Percentiles rank a stretch among this genome's conserved stretches.
Conservation (phyloP, 257 asterid genomes). For the Datura wrightii region DNA sequence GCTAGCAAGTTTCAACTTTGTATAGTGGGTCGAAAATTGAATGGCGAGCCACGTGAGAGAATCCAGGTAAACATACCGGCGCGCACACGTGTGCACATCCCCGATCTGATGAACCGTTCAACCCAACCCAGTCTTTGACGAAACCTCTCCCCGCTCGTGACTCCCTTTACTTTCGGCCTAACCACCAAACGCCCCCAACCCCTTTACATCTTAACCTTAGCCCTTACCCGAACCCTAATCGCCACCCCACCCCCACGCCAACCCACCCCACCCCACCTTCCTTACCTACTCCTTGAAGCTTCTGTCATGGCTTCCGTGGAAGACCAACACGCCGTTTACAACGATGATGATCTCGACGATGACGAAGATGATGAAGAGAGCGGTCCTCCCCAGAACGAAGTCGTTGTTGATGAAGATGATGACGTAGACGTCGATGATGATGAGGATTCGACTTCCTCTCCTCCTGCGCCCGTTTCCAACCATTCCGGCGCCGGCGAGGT, state of each 20-base stretch:
- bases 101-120: conserved; percentile 4
- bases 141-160: conserved; percentile 27
- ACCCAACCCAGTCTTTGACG: conserved; percentile 35
- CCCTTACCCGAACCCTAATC: not conserved
- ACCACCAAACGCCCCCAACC: not conserved
- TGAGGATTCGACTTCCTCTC: conserved; percentile 67
- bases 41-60: too few relatives aligned
- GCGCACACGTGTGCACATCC: not conserved
- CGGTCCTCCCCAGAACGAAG: not conserved
- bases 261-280: not conserved
- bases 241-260: not conserved
- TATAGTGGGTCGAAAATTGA: too few relatives aligned
- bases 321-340: conserved; percentile 33
- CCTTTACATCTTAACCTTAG: not conserved
- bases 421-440: conserved; percentile 62
- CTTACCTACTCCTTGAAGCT: not conserved
- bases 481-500: conserved; percentile 48
- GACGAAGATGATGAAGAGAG: conserved; percentile 1
- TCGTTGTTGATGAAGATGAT: conserved; percentile 34
- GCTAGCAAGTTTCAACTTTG: too few relatives aligned
- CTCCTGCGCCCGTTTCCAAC: conserved; percentile 18
- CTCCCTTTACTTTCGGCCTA: conserved; percentile 26
- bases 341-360: conserved; percentile 23
- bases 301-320: conserved; percentile 39
- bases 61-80: not conserved